These are phyloP conservation scores for Pyrenula massariospora DNA, from an alignment of 495 filamentous ascomycete species.

Conservation along the genomic window DNA sequence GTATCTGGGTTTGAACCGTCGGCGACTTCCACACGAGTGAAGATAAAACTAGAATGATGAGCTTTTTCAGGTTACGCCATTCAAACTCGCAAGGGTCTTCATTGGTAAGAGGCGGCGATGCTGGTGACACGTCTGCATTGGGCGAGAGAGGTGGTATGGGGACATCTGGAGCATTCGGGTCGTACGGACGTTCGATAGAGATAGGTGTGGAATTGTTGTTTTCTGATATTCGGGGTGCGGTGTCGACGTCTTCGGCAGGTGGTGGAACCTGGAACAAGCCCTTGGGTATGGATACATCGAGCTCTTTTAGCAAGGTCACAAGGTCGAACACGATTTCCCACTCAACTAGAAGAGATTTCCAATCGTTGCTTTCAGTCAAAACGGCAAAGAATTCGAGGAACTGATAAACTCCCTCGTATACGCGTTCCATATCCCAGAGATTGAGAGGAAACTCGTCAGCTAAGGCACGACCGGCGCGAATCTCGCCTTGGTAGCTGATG, in stretches of 20 bases:
- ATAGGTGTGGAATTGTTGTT: constrained; percentile 23
- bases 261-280: constrained; percentile 39
- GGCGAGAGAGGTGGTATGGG: constrained; percentile 18
- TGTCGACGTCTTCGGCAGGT: constrained; percentile 13
- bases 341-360: constrained; percentile 62
- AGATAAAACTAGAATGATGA: constrained; percentile 76
- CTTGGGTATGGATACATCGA: constrained; percentile 76
- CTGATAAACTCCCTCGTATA: constrained; percentile 79
- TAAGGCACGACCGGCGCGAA: constrained; percentile 50
- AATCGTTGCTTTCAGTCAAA: constrained; percentile 62
- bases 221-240: constrained; percentile 5
- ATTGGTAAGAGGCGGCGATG: constrained; percentile 50
- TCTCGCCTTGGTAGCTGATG: constrained; percentile 86
- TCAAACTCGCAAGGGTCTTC: constrained; percentile 82
- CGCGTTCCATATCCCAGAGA: constrained; percentile 92
- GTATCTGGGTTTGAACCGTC: constrained; percentile 73
- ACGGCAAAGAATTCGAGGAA: constrained; percentile 93
- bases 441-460: constrained; percentile 85
- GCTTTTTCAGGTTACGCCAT: constrained; percentile 87
- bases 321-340: constrained; percentile 85
- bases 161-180: constrained; percentile 27
- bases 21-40: constrained; percentile 72
- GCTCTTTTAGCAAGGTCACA: constrained; percentile 69
- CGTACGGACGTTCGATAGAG: constrained; percentile 44
- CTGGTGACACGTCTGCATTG: constrained; percentile 32